phyloP scores from a whole-genome alignment of 345 rosid genomes.

The Euclidium syriacum region DNA sequence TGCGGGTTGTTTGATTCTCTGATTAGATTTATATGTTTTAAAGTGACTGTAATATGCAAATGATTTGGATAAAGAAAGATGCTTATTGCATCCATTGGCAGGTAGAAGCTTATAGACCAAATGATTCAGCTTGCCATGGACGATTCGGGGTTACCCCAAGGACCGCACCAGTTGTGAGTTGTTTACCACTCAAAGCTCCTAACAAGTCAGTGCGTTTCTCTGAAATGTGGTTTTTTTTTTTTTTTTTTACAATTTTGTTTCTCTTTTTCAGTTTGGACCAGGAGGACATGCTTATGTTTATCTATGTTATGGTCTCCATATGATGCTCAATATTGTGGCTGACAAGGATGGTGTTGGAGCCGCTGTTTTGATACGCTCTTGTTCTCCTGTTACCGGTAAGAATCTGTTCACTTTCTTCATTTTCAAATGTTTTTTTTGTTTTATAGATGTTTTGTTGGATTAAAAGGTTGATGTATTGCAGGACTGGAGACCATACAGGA shows the following conservation, averaged over 20 bases:
- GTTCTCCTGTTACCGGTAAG: slow-evolving; percentile 81
- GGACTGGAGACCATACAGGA: slow-evolving; percentile 85
- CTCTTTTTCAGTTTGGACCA: slow-evolving; percentile 68
- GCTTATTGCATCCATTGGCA: slow-evolving; percentile 12
- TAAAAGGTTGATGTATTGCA: slow-evolving; percentile 25
- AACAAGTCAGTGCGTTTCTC: neutral
- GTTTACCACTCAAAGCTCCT: neutral
- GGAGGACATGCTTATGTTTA: slow-evolving; percentile 96
- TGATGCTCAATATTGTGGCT: slow-evolving; percentile 91
- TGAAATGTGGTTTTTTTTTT: neutral
- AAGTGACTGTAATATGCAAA: neutral
- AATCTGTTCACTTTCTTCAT: neutral
- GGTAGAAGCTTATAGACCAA: slow-evolving; percentile 95
- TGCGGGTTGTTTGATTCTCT: neutral
- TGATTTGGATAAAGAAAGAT: neutral
- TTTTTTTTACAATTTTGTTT: neutral
- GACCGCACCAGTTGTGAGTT: slow-evolving; percentile 79
- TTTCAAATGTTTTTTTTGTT: too few species aligned
- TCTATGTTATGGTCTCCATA: slow-evolving; percentile 89
- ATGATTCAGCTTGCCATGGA: slow-evolving; percentile 94
- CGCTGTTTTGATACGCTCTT: slow-evolving; percentile 75
- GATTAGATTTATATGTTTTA: neutral
- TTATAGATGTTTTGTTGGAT: neutral
- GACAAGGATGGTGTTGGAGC: slow-evolving; percentile 91
- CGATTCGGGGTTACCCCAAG: slow-evolving; percentile 78